phyloP scores from a whole-genome alignment of 352 stramenopile genomes.

The Pythium scleroteichum region DNA sequence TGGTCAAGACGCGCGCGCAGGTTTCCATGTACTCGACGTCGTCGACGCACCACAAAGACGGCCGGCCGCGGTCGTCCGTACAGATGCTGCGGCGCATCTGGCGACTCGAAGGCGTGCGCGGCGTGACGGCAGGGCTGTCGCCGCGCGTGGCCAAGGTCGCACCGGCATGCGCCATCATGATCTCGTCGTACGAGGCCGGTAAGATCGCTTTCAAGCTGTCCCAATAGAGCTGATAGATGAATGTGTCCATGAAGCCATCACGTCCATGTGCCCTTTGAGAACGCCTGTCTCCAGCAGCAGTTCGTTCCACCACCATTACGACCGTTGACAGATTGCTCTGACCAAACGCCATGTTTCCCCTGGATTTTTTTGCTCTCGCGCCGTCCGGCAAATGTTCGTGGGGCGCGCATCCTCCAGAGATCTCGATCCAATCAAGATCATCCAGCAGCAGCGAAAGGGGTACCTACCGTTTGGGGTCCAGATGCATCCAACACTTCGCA shows the following conservation, averaged over 20 bases:
- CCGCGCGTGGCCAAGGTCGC: constrained; percentile 72
- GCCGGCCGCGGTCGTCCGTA: constrained; percentile 29
- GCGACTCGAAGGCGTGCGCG: constrained; percentile 38
- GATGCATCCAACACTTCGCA: neutral
- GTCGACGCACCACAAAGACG: constrained; percentile 23
- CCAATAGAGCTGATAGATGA: neutral
- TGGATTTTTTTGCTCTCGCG: neutral
- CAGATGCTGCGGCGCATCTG: constrained; percentile 58
- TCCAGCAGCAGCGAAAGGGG: constrained; percentile 6
- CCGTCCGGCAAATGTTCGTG: no score
- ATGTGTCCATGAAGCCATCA: no score
- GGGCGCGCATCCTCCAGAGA: no score
- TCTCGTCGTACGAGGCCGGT: constrained; percentile 66
- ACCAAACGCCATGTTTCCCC: neutral
- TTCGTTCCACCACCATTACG: neutral
- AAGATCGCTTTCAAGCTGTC: constrained; percentile 57
- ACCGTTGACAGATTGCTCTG: neutral
- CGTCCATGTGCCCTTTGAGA: neutral
- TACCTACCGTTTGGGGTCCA: neutral
- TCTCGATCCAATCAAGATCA: neutral
- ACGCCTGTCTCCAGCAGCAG: neutral
- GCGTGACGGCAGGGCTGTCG: constrained; percentile 48
- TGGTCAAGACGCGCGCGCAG: constrained; percentile 93
- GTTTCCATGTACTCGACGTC: constrained; percentile 48
- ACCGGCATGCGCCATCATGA: constrained; percentile 81